Evolutionary conservation across 2,329 filamentous ascomycete species (phyloP), one percentile per base, ranked within the genome.

Genomic region (Cladophialophora carrionii): DNA sequence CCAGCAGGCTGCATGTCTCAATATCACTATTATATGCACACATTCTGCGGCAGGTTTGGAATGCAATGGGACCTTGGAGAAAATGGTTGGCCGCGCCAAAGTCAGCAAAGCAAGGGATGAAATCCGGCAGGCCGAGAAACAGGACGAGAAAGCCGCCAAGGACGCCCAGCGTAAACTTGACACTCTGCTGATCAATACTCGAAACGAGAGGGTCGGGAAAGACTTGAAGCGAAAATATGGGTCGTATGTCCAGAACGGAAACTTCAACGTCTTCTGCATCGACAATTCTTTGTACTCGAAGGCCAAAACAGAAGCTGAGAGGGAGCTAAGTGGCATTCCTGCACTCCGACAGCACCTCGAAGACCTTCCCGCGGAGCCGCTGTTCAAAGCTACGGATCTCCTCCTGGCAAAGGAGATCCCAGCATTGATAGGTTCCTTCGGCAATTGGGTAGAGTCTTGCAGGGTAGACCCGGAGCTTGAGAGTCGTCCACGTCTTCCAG

Each of bases 231-330:
- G 37, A 43, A 43, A 43, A n/a, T 43, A 43, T 2, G 37, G 37
- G n/a, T 43, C 37, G n/a, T 43, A 43, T 8, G 37, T 43, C 17
- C n/a, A 43, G 37, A 43, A 43, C 37, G 37, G 37, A 43, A 43
- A 43, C 6, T 43, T 43, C 37, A 43, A 43, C 14, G 37, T 43
- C 17, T 43, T 43, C 37, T 43, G 37, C 37, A 43, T 43, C n/a
- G 37, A 43, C 37, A 43, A 43, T 14, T 1, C 7, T 43, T 20
- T 43, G 37, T 43, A 43, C 17, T 43, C 17, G 17, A 43, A n/a
- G 37, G 37, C 37, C 37, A 43, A 43, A n/a, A 43, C 37, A 43
- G 37, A 43, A 43, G 37, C n/a, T n/a, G 37, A 43, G 37, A 43
- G 17, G 6, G 37, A 43, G 17, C 37, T 43, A 7, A 43, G 37